Evolutionary conservation across 495 filamentous ascomycete species (phyloP).

Genomic region (Lentithecium fluviatile): DNA sequence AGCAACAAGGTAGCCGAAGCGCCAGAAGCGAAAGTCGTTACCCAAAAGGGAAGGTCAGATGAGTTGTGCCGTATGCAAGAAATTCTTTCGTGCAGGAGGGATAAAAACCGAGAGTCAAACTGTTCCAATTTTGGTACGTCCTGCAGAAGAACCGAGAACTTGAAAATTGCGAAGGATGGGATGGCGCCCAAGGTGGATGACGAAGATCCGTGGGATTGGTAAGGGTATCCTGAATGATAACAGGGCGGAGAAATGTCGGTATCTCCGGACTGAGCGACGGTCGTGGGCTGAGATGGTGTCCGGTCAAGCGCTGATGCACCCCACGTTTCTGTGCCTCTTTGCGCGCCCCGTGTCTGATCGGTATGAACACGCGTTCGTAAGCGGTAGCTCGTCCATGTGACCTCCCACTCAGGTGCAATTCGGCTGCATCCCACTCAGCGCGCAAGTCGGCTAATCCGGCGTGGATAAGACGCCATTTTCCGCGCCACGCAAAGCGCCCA

Average conservation of each 20-base stretch:
- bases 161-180: no score
- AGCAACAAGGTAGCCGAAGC: neutral
- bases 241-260: no score
- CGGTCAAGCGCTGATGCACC: no score
- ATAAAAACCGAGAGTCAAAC: neutral
- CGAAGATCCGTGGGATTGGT: no score
- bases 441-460: slow-evolving; percentile 23
- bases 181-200: no score
- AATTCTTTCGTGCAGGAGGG: neutral
- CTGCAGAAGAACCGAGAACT: neutral
- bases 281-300: no score
- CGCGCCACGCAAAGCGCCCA: slow-evolving; percentile 60
- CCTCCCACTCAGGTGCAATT: neutral
- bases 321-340: no score
- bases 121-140: neutral
- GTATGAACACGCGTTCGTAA: neutral
- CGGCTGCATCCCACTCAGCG: neutral
- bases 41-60: neutral
- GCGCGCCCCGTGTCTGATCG: neutral
- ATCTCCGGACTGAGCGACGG: no score
- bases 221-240: no score
- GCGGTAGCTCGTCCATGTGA: neutral
- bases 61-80: neutral
- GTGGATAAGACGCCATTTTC: slow-evolving; percentile 33
- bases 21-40: neutral